phyloP scores from a whole-genome alignment of 192 early-diverging fungal genomes.

The Rhizoclosmatium sp. region DNA sequence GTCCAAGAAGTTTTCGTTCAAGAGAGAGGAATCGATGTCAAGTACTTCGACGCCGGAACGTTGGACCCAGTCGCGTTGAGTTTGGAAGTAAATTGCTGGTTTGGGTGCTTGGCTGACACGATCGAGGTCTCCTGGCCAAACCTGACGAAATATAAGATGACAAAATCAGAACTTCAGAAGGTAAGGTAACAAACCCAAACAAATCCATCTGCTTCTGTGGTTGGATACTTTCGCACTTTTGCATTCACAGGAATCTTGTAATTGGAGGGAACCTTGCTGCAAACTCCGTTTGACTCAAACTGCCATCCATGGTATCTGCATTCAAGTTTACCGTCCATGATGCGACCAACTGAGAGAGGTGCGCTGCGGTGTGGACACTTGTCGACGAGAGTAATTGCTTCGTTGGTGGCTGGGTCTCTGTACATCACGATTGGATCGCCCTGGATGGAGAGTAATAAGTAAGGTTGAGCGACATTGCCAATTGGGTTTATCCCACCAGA shows the following conservation, averaged over 20 bases:
- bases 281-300: constrained; percentile 45
- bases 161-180: background rate
- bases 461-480: background rate
- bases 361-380: constrained; percentile 55
- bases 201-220: constrained; percentile 37
- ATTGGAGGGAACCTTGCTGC: constrained; percentile 46
- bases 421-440: constrained; percentile 51
- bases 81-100: constrained; percentile 36
- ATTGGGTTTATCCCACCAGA: background rate
- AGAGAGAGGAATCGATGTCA: constrained; percentile 49
- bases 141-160: background rate
- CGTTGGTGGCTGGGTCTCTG: constrained; percentile 39
- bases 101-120: background rate
- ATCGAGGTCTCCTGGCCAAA: constrained; percentile 43
- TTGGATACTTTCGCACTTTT: constrained; percentile 46
- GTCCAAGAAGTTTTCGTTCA: constrained; percentile 54
- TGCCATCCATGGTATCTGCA: constrained; percentile 61
- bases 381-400: constrained; percentile 42
- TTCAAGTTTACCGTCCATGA: constrained; percentile 50
- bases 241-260: constrained; percentile 45
- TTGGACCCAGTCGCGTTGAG: constrained; percentile 22
- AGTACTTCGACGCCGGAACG: constrained; percentile 40
- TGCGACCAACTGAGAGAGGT: constrained; percentile 50
- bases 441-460: constrained; percentile 5
- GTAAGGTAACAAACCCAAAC: constrained; percentile 40